phyloP scores from a whole-genome alignment of 2,329 filamentous ascomycete genomes.

The Phoma sp. region DNA sequence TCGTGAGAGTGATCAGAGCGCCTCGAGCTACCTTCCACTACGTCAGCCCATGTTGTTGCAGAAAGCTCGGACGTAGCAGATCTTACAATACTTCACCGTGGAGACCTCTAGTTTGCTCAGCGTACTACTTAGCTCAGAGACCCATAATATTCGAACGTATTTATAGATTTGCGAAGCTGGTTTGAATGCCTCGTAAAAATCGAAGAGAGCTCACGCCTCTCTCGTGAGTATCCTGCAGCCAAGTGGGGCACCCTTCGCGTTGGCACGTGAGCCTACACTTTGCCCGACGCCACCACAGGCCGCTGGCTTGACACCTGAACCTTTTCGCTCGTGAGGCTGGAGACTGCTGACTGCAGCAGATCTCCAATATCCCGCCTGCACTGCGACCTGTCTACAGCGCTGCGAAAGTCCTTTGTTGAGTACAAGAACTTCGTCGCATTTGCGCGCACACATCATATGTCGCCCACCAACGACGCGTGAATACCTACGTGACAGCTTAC shows the following conservation, averaged over 20 bases:
- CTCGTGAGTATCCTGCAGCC: too few relatives aligned
- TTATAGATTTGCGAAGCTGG: too few relatives aligned
- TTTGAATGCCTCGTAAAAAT: too few relatives aligned
- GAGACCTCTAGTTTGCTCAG: too few relatives aligned
- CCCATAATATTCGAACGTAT: too few relatives aligned
- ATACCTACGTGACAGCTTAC: constrained; percentile 30
- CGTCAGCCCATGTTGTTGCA: neutral
- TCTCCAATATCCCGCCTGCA: constrained; percentile 15
- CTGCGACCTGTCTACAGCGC: constrained; percentile 12
- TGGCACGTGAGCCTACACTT: constrained; percentile 12
- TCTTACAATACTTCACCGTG: too few relatives aligned
- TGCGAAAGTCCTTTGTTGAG: constrained; percentile 4
- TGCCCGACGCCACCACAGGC: constrained; percentile 20
- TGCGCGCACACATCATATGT: constrained; percentile 18
- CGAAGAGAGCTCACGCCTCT: too few relatives aligned
- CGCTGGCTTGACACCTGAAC: constrained; percentile 18
- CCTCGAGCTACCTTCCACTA: constrained; percentile 1
- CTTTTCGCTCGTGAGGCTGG: constrained; percentile 15
- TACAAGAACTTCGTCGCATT: constrained; percentile 1
- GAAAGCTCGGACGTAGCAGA: too few relatives aligned
- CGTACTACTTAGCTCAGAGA: too few relatives aligned
- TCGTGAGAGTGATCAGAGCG: constrained; percentile 1
- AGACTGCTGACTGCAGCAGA: constrained; percentile 25
- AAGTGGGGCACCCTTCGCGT: neutral
- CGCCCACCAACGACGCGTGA: constrained; percentile 28